Evolutionary conservation across 805 yeast genomes (phyloP).

Genomic region (Yamadazyma tumulicola): DNA sequence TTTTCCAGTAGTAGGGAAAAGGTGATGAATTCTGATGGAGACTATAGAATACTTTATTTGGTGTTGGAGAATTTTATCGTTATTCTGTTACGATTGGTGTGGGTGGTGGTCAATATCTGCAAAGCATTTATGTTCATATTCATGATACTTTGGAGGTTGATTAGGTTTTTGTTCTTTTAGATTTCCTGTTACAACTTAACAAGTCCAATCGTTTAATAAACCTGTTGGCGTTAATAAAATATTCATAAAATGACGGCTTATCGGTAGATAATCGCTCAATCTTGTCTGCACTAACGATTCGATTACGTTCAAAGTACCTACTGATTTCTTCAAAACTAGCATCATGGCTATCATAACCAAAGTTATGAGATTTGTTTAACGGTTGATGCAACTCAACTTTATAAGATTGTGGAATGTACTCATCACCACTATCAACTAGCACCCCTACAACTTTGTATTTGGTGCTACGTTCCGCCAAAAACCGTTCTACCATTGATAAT

Average conservation of each 20-base stretch:
- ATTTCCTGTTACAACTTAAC: conserved; percentile 11
- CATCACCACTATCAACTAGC: conserved; percentile 39
- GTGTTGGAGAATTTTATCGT: conserved; percentile 52
- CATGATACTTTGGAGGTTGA: conserved; percentile 19
- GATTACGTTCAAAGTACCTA: conserved; percentile 15
- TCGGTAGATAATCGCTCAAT: neutral
- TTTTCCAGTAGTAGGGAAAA: conserved; percentile 6
- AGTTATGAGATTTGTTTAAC: neutral
- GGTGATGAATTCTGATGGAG: conserved; percentile 15
- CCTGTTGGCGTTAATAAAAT: conserved; percentile 21
- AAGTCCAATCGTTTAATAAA: conserved; percentile 18
- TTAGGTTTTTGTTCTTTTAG: conserved; percentile 9
- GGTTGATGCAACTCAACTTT: conserved; percentile 7
- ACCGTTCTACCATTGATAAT: conserved; percentile 8
- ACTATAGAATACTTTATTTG: conserved; percentile 39
- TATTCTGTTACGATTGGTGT: conserved; percentile 46
- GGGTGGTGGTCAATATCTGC: conserved; percentile 53
- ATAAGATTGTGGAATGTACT: conserved; percentile 19
- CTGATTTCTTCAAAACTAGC: conserved; percentile 7
- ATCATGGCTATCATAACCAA: neutral
- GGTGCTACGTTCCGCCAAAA: conserved; percentile 14
- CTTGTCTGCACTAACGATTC: conserved; percentile 7
- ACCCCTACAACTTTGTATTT: conserved; percentile 31
- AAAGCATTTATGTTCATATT: conserved; percentile 26
- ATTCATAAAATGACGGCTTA: conserved; percentile 10